Evolutionary conservation across 495 filamentous ascomycete genomes (phyloP).

Genomic region (Hapsidospora chrysogenum): DNA sequence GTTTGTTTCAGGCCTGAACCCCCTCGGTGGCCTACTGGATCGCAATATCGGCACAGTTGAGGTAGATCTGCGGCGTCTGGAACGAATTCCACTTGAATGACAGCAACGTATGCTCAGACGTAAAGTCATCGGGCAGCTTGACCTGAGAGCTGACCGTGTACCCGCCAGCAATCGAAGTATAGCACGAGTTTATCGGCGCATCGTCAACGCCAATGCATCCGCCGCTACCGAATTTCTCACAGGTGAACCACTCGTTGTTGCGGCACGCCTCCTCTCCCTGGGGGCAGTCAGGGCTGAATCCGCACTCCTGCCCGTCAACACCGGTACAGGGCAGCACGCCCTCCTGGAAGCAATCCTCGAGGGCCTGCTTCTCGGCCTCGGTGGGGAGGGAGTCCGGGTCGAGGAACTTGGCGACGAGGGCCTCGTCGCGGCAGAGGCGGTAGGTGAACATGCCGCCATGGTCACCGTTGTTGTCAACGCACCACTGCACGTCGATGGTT

Average conservation of each 20-base stretch:
- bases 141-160: slow-evolving; percentile 40
- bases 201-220: slow-evolving; percentile 36
- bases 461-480: slow-evolving; percentile 41
- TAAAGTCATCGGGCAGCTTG: slow-evolving; percentile 24
- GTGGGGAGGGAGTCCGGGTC: slow-evolving; percentile 33
- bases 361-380: slow-evolving; percentile 34
- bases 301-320: slow-evolving; percentile 33
- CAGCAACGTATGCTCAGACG: slow-evolving; percentile 31
- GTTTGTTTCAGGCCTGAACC: too few relatives aligned
- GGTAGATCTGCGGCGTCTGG: slow-evolving; percentile 39
- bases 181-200: slow-evolving; percentile 25
- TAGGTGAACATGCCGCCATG: slow-evolving; percentile 44
- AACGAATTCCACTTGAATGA: slow-evolving; percentile 40
- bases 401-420: slow-evolving; percentile 32
- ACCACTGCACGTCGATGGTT: slow-evolving; percentile 35
- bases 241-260: slow-evolving; percentile 42
- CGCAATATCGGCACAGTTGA: slow-evolving; percentile 37
- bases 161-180: slow-evolving; percentile 33
- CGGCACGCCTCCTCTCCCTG: slow-evolving; percentile 28
- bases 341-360: slow-evolving; percentile 35
- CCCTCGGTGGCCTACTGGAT: too few relatives aligned
- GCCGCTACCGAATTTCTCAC: slow-evolving; percentile 25
- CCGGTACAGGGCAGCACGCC: slow-evolving; percentile 33
- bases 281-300: slow-evolving; percentile 33
- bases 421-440: slow-evolving; percentile 36